Evolutionary conservation across 371 early-diverging fungal genomes (phyloP), one percentile per base, ranked within the genome.

Genomic region (Saksenaea vasiformis): DNA sequence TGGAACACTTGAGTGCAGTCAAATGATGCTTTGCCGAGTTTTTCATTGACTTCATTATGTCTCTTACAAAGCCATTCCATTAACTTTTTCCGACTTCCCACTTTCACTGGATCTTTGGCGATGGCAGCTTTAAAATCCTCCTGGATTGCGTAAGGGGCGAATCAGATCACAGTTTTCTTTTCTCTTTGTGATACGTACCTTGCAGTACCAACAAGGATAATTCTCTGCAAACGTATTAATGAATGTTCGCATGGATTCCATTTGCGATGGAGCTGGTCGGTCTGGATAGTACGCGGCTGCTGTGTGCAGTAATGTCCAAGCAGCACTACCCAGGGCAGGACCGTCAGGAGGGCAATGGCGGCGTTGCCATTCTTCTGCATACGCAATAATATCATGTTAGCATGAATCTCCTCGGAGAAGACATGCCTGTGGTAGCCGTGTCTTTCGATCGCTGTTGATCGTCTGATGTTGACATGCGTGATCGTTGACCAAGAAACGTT

Each of bases 241-340:
- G 53, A 96, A 86, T 0, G 80, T 69, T 60, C 76, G 63, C 89
- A 95, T 92, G 58, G 85, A 84, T 22, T 78, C 74, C 84, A 94
- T 91, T 67, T 98, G 91, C 41, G 81, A 74, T 1, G 73, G 65
- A 0, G 91, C 87, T 0, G 99, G 97, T 14, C 79, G 72, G 17
- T 93, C 91, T 0, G 99, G 99, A 73, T 97, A 99, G 77, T 97
- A 96, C 0, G 98, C 95, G 11, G 98, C 98, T 87, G 98, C 94
- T 1, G 98, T 98, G 77, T 99, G 99, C 41, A 99, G 79, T 65
- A 99, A 93, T 3, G 97, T 96, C 99, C 99, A 99, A 0, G 98
- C 95, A 2, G 94, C 84, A 19, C 59, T 65, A 0, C 99, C 99
- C 14, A 99, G 91, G 54, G 88, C 87, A 58, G 83, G 79, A 4